These are phyloP conservation scores for Breviolum minutum DNA, from an alignment of 73 alveolate species.

Conservation along the genomic window DNA sequence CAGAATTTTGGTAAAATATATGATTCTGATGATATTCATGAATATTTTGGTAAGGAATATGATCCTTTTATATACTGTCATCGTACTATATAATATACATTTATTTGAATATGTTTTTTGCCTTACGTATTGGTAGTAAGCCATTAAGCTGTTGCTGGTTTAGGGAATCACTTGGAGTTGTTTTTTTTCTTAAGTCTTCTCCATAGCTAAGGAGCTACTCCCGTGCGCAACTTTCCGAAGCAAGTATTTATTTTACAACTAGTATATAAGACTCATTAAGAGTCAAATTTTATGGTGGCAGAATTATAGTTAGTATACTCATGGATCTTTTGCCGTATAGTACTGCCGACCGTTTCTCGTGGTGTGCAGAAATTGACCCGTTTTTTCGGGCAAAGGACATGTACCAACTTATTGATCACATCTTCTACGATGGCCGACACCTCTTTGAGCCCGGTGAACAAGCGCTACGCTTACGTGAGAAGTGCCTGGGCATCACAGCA, in stretches of 20 bases:
- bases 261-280: not conserved
- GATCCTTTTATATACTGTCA: no score
- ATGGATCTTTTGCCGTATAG: not conserved
- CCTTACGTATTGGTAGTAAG: no score
- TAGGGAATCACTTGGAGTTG: no score
- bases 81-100: no score
- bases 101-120: no score
- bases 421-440: constrained; percentile 93
- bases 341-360: not conserved
- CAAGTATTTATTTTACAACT: not conserved
- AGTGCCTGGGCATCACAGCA: not conserved
- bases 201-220: no score
- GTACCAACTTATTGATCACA: constrained; percentile 91
- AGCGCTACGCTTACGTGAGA: constrained; percentile 72
- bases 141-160: no score
- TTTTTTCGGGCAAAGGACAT: constrained; percentile 20
- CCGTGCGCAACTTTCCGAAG: not conserved
- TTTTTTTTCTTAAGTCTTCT: no score
- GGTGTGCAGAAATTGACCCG: not conserved
- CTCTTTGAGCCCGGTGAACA: constrained; percentile 80
- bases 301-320: not conserved
- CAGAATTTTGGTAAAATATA: no score
- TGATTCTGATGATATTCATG: no score
- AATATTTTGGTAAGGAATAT: no score
- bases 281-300: not conserved